A percentile compares a stretch with the other conserved stretches of the same genome.
Evolutionary conservation across 169 alveolate species (phyloP).

Genomic region (Plasmodium relictum): DNA sequence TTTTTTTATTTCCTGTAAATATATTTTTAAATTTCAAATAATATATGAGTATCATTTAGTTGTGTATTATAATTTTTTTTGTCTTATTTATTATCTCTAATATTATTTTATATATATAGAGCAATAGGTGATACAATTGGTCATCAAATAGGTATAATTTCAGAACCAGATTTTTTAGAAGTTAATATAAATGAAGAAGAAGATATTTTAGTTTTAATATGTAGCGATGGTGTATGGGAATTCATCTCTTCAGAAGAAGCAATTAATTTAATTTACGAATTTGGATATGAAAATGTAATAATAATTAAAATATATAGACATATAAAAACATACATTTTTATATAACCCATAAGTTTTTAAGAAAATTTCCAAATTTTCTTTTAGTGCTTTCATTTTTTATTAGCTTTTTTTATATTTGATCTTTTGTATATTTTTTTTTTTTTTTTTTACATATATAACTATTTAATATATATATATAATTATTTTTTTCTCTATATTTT

Average conservation of each 20-base stretch:
- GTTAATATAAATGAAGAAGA: slow-evolving; percentile 71
- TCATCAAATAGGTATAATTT: slow-evolving; percentile 74
- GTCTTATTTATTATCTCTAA: no score
- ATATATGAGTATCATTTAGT: no score
- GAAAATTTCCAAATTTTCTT: neutral
- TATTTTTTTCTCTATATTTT: neutral
- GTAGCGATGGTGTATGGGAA: slow-evolving; percentile 92
- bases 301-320: neutral
- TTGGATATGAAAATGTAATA: slow-evolving; percentile 78
- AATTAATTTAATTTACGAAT: slow-evolving; percentile 83
- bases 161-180: slow-evolving; percentile 63
- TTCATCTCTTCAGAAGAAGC: slow-evolving; percentile 90
- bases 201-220: slow-evolving; percentile 84
- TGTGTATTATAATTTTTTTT: no score
- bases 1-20: no score
- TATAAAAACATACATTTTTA: neutral
- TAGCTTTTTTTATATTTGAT: neutral
- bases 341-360: neutral
- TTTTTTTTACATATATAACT: neutral
- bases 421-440: neutral
- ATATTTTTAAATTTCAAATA: no score
- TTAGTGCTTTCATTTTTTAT: neutral
- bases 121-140: slow-evolving; percentile 80
- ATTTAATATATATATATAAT: no score
- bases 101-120: slow-evolving; percentile 18